Base-by-base conservation (phyloP, 768 basidiomycete genomes). In the Sutorius australiensis region DNA sequence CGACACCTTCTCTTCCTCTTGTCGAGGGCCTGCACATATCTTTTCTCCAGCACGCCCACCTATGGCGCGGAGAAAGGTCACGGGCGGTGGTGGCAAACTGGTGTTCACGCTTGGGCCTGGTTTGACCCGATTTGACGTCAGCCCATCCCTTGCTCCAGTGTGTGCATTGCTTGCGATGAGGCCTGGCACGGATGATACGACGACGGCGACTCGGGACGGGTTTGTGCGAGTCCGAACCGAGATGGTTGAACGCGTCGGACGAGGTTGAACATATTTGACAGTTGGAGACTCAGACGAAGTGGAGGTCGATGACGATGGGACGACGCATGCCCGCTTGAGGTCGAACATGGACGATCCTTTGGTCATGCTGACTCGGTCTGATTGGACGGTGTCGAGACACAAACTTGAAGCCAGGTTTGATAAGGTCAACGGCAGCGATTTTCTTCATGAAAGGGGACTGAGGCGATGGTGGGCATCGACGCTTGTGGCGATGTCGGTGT, bases 41-140 rank as follows among this genome's bases (percentile, higher is more conserved):
- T 48, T 32, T 9, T 59, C 53, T 56, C 58, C 34, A 60, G 58
- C 28, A 45, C 53, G 53, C 58, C 58, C 48, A 55, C 46, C 36
- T 36, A 50, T 53, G 58, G 58, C 53, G 58, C 58, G 42, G 58
- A 50, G 58, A 44, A 39, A 24, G 46, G 34, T 56, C 19, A 46
- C 30, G 11, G 53, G 58, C 41, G 24, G 49, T 51, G 53, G 58
- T 41, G 58, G 48, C 24, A 11, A 34, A 3, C 5, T 1, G 27
- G 12, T 33, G 24, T 51, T 59, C 32, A 17, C 32, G 5, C 36
- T 24, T 7, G 14, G 48, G 43, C 43, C 31, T 46, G 13, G 7
- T 59, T 48, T 21, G 17, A 41, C n/a, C 12, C 5, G 33, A 33
- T 51, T 30, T 40, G 46, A 41, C 33, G 2, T 3, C 11, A 28